Conservation (phyloP, 495 filamentous ascomycete species). For the Massariosphaeria phaeospora region DNA sequence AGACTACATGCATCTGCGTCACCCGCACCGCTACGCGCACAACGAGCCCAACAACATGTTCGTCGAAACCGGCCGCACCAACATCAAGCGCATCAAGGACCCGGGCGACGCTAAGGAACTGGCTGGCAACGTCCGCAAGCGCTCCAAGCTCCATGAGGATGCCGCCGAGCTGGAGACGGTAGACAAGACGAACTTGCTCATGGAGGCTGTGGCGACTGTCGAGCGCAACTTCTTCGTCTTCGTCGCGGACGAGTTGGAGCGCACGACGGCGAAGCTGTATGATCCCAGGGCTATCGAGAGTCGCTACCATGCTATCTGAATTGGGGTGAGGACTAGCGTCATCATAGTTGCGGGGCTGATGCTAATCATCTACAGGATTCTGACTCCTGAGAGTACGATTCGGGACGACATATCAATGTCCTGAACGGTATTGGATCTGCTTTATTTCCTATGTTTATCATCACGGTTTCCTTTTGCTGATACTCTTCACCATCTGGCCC, state of each 20-base stretch:
- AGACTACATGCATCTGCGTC: constrained; percentile 30
- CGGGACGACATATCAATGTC: no score
- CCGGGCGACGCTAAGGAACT: background rate
- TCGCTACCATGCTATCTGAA: background rate
- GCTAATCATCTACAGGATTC: no score
- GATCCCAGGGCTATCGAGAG: constrained; percentile 3
- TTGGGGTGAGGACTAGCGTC: no score
- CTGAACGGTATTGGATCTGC: no score
- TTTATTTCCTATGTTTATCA: no score
- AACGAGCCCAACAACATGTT: background rate
- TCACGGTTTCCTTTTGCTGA: no score
- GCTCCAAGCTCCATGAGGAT: background rate
- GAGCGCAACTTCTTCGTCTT: constrained; percentile 13
- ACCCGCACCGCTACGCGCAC: constrained; percentile 5
- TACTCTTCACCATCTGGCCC: no score
- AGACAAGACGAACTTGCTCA: constrained; percentile 10
- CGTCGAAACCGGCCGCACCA: background rate
- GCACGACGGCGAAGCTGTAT: constrained; percentile 13
- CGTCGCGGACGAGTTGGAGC: constrained; percentile 24
- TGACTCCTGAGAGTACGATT: no score
- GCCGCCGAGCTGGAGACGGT: constrained; percentile 7
- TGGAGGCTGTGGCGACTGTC: constrained; percentile 6
- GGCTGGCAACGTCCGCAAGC: constrained; percentile 6
- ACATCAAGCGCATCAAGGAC: background rate
- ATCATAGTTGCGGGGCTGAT: no score